These are phyloP conservation scores for Irpex rosettiformis DNA, from an alignment of 1,284 basidiomycete species.

Conservation along the genomic window DNA sequence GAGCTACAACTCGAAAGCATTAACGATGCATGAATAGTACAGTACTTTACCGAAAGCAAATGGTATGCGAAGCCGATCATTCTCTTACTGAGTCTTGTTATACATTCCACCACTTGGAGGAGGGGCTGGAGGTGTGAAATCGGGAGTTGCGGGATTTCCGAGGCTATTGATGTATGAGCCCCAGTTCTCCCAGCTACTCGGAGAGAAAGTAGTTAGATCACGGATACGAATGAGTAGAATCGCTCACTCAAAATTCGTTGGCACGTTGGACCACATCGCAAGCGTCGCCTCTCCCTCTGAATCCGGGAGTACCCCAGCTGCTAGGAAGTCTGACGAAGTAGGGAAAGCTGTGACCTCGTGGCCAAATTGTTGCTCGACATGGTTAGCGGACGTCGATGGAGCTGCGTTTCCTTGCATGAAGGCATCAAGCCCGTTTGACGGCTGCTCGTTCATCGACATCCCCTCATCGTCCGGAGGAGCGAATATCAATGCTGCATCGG, in stretches of 20 bases:
- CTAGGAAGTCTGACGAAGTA: background rate
- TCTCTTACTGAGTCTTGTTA: background rate
- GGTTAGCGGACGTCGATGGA: background rate
- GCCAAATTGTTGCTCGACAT: background rate
- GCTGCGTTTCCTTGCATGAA: background rate
- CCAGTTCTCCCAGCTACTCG: constrained; percentile 11
- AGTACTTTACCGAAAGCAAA: background rate
- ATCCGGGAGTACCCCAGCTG: background rate
- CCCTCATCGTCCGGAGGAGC: background rate
- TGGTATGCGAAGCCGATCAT: no score
- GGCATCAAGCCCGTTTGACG: background rate
- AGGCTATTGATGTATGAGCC: constrained; percentile 9
- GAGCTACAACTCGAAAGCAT: no score
- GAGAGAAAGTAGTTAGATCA: background rate
- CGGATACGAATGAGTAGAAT: background rate
- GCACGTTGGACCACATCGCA: constrained; percentile 10
- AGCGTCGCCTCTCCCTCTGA: background rate
- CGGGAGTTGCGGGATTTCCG: background rate
- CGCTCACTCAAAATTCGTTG: constrained; percentile 8
- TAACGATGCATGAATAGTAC: background rate
- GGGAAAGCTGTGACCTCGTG: background rate
- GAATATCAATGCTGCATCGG: background rate
- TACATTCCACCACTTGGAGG: background rate
- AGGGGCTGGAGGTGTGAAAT: background rate
- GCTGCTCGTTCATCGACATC: background rate